Evolutionary conservation across 2,329 filamentous ascomycete genomes (phyloP).

Genomic region (Exophiala calicioides): DNA sequence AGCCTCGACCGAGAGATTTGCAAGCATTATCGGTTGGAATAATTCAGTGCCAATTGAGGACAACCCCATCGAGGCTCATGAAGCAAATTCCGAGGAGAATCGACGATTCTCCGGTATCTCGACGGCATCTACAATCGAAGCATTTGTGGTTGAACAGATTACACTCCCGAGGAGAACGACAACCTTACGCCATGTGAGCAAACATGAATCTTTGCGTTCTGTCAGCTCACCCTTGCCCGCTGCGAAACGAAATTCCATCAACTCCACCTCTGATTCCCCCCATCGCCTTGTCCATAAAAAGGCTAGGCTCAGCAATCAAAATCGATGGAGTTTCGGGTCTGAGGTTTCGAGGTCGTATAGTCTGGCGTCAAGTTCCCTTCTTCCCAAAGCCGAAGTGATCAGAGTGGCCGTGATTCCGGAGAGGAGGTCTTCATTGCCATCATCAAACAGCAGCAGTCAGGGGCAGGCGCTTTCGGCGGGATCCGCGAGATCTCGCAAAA

Average conservation of each 20-base stretch:
- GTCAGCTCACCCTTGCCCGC: slow-evolving; percentile 47
- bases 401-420: slow-evolving; percentile 52
- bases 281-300: slow-evolving; percentile 55
- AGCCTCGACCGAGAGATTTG: slow-evolving; percentile 50
- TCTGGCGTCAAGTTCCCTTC: slow-evolving; percentile 35
- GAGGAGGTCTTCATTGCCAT: slow-evolving; percentile 47
- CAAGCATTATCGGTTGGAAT: slow-evolving; percentile 54
- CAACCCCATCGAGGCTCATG: neutral
- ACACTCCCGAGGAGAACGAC: slow-evolving; percentile 48
- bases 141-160: slow-evolving; percentile 51
- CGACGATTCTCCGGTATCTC: slow-evolving; percentile 54
- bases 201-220: slow-evolving; percentile 53
- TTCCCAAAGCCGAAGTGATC: slow-evolving; percentile 42
- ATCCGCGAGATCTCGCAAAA: slow-evolving; percentile 39
- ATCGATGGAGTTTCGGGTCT: slow-evolving; percentile 46
- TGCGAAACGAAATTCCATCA: slow-evolving; percentile 48
- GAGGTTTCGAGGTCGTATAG: slow-evolving; percentile 42
- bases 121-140: slow-evolving; percentile 57
- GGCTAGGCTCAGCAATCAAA: slow-evolving; percentile 51
- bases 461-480: slow-evolving; percentile 42
- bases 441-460: slow-evolving; percentile 40
- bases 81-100: slow-evolving; percentile 33
- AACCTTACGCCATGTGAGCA: slow-evolving; percentile 56
- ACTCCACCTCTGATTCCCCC: slow-evolving; percentile 43
- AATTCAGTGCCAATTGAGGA: slow-evolving; percentile 21